Evolutionary conservation across 352 stramenopile species (phyloP).

Genomic region (Phytophthora crassamura): DNA sequence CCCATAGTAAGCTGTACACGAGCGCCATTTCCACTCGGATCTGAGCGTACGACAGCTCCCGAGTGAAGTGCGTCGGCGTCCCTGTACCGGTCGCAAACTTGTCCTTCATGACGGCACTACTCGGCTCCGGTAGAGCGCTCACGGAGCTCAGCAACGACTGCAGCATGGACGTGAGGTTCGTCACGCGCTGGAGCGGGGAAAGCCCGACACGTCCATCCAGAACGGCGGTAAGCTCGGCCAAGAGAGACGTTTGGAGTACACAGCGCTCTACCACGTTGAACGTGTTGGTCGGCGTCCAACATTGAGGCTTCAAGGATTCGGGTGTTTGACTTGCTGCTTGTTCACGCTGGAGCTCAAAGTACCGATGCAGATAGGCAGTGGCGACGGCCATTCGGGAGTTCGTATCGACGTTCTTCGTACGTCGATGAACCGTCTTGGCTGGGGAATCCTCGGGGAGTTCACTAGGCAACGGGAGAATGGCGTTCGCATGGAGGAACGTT

Average conservation of each 20-base stretch:
- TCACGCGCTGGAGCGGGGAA: constrained; percentile 48
- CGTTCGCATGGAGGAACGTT: constrained; percentile 33
- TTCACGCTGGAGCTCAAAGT: constrained; percentile 23
- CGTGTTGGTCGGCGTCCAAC: constrained; percentile 8
- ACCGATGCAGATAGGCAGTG: constrained; percentile 34
- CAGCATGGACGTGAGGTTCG: constrained; percentile 52
- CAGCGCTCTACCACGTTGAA: constrained; percentile 31
- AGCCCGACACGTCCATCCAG: constrained; percentile 29
- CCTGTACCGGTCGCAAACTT: not conserved
- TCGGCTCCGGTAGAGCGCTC: constrained; percentile 4
- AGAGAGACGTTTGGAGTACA: constrained; percentile 14
- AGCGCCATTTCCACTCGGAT: constrained; percentile 61
- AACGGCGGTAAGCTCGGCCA: constrained; percentile 19
- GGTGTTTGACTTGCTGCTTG: not conserved
- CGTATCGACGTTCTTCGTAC: not conserved
- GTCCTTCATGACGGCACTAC: not conserved
- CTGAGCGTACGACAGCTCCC: constrained; percentile 1
- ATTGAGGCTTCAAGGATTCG: not conserved
- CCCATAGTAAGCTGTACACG: constrained; percentile 64
- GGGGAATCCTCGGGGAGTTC: not conserved
- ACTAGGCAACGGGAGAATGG: constrained; percentile 33
- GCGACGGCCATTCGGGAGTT: constrained; percentile 10
- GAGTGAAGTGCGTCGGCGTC: not conserved
- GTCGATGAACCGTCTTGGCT: not conserved
- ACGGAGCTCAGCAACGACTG: constrained; percentile 48